phyloP scores from a whole-genome alignment of 345 rosid species.

The Arabidopsis suecica region DNA sequence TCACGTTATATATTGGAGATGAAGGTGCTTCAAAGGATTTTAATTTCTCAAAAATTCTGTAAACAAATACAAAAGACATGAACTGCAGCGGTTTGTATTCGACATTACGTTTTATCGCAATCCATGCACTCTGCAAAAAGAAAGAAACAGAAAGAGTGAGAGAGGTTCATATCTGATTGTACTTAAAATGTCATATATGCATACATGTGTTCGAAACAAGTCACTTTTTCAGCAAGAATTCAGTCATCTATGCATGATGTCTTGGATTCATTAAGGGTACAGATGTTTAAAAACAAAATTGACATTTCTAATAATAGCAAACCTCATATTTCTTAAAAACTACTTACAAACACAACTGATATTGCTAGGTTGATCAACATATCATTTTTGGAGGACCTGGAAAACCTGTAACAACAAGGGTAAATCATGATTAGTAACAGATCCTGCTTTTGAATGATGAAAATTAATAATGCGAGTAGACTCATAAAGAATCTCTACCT shows the following conservation, averaged over 20 bases:
- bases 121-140: slow-evolving; percentile 83
- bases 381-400: slow-evolving; percentile 69
- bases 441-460: background rate
- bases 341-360: slow-evolving; percentile 90
- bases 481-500: slow-evolving; percentile 55
- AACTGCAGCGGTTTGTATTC: slow-evolving; percentile 96
- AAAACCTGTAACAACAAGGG: slow-evolving; percentile 58
- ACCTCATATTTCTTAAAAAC: slow-evolving; percentile 9
- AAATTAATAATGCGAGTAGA: background rate
- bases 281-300: background rate
- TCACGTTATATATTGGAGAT: slow-evolving; percentile 74
- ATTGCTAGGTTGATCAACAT: slow-evolving; percentile 83
- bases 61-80: slow-evolving; percentile 88
- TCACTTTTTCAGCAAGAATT: background rate
- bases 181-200: slow-evolving; percentile 2
- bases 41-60: slow-evolving; percentile 88
- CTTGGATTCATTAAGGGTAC: slow-evolving; percentile 11
- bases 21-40: slow-evolving; percentile 79
- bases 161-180: slow-evolving; percentile 17
- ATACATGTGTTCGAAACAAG: slow-evolving; percentile 12
- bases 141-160: slow-evolving; percentile 18
- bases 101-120: slow-evolving; percentile 66
- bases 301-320: slow-evolving; percentile 1
- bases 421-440: slow-evolving; percentile 9
- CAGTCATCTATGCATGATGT: slow-evolving; percentile 11